Conservation (phyloP, 805 yeast species). For the Candida maris region DNA sequence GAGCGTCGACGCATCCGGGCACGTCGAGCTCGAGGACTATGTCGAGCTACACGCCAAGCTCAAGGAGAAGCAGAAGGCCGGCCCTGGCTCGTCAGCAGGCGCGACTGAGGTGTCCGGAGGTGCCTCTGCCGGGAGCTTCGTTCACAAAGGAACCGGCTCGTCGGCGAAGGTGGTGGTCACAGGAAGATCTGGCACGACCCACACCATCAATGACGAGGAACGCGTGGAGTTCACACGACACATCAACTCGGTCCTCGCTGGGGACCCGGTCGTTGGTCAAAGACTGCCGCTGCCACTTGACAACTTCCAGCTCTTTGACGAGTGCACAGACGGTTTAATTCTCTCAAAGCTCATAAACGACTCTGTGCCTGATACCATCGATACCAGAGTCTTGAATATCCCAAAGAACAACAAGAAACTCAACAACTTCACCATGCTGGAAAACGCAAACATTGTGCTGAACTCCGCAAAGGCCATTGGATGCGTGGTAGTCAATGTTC, state of each 20-base stretch:
- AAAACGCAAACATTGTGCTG: slow-evolving; percentile 95
- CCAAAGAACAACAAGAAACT: slow-evolving; percentile 78
- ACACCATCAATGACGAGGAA: slow-evolving; percentile 96
- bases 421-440: slow-evolving; percentile 93
- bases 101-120: slow-evolving; percentile 30
- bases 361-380: slow-evolving; percentile 97
- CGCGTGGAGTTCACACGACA: slow-evolving; percentile 94
- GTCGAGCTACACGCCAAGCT: slow-evolving; percentile 81
- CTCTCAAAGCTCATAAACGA: slow-evolving; percentile 92
- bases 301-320: slow-evolving; percentile 93
- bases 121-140: slow-evolving; percentile 30
- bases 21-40: slow-evolving; percentile 92
- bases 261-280: slow-evolving; percentile 79
- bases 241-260: slow-evolving; percentile 86
- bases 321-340: slow-evolving; percentile 92
- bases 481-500: slow-evolving; percentile 96
- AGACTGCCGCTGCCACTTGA: slow-evolving; percentile 91
- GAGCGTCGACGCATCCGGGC: slow-evolving; percentile 93
- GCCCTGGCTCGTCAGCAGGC: slow-evolving; percentile 14
- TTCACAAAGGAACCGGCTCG: slow-evolving; percentile 50
- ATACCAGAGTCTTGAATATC: slow-evolving; percentile 90
- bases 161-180: slow-evolving; percentile 73
- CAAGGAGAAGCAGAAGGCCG: slow-evolving; percentile 44
- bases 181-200: slow-evolving; percentile 89
- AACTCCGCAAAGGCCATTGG: slow-evolving; percentile 99